Base-by-base conservation (phyloP, 768 basidiomycete species). In the Candolleomyces efflorescens region DNA sequence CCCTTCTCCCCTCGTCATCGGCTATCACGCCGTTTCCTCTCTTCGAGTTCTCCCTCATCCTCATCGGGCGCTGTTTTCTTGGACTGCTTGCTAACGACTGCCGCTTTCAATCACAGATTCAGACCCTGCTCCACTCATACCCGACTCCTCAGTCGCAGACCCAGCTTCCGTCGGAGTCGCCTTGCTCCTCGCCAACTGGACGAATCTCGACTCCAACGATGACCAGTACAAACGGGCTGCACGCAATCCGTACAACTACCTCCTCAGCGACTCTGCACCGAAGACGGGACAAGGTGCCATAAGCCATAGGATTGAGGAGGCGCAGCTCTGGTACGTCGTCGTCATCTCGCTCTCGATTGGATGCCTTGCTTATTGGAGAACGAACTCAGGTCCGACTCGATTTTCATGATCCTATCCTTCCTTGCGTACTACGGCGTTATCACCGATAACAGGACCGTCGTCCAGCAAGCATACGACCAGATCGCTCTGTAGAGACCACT, bases 381-480 rank as follows among this genome's bases (percentile, higher is more conserved):
- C n/a, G n/a, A n/a, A n/a, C n/a, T n/a, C 50, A 90, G 90, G 89
- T 82, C 82, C 53, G 91, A 92, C 67, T 92, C 78, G 52, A 79
- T 90, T 13, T 92, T 86, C 67, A 92, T 92, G 92, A 87, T 87
- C 0, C 92, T 91, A 1, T 90, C 91, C 0, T 95, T 93, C 68
- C 71, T 94, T 10, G 90, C 92, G 0, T 93, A 92, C 69, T 92
- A 91, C 66, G 94, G 89, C 43, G 82, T 82, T 39, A 60, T 72
- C 5, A 82, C 82, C 0, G 61, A 68, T 18, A 89, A 94, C 67
- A 65, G 75, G 36, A 79, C 82, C 0, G 71, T 92, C 18, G 59
- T 93, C 15, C 65, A 66, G 2, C 82, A 86, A 55, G 84, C 90
- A 3, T 87, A 89, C 71, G 79, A 76, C 11, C 92, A 94, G 65